phyloP scores from a whole-genome alignment of 1,139 yeast genomes.

The Suhomyces guaymorum region DNA sequence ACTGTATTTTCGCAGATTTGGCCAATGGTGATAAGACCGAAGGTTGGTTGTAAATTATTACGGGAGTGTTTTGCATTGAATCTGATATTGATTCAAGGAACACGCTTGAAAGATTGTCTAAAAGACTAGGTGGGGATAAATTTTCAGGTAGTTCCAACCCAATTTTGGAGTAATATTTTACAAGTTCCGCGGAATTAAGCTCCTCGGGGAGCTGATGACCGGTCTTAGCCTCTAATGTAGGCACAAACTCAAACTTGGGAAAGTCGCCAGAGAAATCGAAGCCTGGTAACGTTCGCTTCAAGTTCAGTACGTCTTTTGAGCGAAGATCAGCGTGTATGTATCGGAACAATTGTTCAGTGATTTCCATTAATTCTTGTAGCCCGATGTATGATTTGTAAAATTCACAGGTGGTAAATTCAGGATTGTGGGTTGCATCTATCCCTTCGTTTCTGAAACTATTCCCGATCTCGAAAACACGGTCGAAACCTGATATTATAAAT shows the following conservation, averaged over 20 bases:
- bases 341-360: constrained; percentile 61
- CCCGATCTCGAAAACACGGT: constrained; percentile 84
- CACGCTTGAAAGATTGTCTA: constrained; percentile 63
- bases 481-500: constrained; percentile 80
- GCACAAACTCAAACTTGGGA: constrained; percentile 57
- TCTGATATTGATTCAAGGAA: constrained; percentile 66
- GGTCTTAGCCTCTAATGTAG: constrained; percentile 52
- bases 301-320: constrained; percentile 3
- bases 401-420: constrained; percentile 93
- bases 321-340: constrained; percentile 31
- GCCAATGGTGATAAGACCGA: constrained; percentile 84
- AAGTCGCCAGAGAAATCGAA: constrained; percentile 24
- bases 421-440: constrained; percentile 88
- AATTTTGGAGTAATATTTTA: constrained; percentile 34
- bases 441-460: constrained; percentile 89
- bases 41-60: constrained; percentile 83
- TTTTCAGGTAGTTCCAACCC: constrained; percentile 42
- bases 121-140: constrained; percentile 53
- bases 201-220: constrained; percentile 42
- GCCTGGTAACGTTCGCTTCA: constrained; percentile 17
- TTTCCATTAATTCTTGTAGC: constrained; percentile 62
- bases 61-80: constrained; percentile 46
- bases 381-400: constrained; percentile 81
- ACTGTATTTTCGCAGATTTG: constrained; percentile 48
- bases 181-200: constrained; percentile 39